These are phyloP conservation scores for Vinca major DNA, from an alignment of 305 asterid genomes.

Conservation along the genomic window DNA sequence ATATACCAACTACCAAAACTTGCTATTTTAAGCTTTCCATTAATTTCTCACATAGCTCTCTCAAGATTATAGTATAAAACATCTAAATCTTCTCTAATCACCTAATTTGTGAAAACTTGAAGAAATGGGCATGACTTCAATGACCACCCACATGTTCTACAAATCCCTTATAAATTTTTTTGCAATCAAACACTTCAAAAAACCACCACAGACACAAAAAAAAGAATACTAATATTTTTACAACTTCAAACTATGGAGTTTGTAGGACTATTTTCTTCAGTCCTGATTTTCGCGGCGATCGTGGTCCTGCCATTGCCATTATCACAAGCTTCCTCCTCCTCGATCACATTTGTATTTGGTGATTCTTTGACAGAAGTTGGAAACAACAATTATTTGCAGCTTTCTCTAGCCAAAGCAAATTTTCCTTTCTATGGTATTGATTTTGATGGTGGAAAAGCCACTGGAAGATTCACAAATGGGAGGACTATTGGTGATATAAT, in stretches of 20 bases:
- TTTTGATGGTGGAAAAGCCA: constrained; percentile 44
- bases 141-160: constrained; percentile 10
- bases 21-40: constrained; percentile 13
- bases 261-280: constrained; percentile 10
- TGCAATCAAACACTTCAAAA: neutral
- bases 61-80: constrained; percentile 8
- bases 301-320: constrained; percentile 4
- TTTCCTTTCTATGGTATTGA: constrained; percentile 65
- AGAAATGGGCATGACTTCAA: constrained; percentile 41
- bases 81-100: constrained; percentile 16
- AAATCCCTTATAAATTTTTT: constrained; percentile 24
- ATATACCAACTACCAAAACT: constrained; percentile 25
- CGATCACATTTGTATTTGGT: constrained; percentile 60
- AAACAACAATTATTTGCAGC: constrained; percentile 58
- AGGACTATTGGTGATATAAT: constrained; percentile 69
- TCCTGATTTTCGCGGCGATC: constrained; percentile 5
- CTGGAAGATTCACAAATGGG: constrained; percentile 84
- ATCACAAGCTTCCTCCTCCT: constrained; percentile 20
- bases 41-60: neutral
- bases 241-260: constrained; percentile 17
- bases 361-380: constrained; percentile 85
- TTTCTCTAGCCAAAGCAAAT: constrained; percentile 60
- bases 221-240: neutral
- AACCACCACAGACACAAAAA: neutral
- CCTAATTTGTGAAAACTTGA: constrained; percentile 38